Percentiles rank a stretch among this genome's conserved stretches.
phyloP scores from a whole-genome alignment of 306 rosid genomes.

The Cajanus cajan region DNA sequence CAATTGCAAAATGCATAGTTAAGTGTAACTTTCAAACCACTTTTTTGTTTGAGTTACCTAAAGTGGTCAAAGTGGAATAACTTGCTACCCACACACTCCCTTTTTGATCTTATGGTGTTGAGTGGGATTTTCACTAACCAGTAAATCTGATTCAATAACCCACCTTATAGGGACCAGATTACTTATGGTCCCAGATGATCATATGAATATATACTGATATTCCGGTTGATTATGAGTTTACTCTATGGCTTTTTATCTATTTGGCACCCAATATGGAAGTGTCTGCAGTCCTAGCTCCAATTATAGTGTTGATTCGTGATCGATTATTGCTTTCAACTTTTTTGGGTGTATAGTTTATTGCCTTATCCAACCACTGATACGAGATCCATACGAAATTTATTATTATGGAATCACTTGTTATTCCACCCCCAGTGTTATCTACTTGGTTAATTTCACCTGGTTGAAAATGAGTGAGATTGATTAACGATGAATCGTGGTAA shows the following conservation, averaged over 20 bases:
- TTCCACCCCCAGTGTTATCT: neutral
- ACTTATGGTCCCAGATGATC: constrained; percentile 17
- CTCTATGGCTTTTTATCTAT: neutral
- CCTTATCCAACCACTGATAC: neutral
- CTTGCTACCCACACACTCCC: neutral
- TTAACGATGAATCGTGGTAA: neutral
- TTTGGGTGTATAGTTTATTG: neutral
- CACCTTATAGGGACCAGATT: constrained; percentile 29
- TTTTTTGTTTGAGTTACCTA: neutral
- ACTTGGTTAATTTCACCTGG: neutral
- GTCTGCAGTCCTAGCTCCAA: constrained; percentile 9
- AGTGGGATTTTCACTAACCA: neutral
- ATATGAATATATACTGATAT: neutral
- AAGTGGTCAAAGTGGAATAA: constrained; percentile 17
- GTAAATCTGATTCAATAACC: neutral
- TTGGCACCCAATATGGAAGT: constrained; percentile 23
- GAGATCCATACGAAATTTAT: neutral
- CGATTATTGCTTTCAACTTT: neutral
- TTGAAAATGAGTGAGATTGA: neutral
- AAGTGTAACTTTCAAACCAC: constrained; percentile 13
- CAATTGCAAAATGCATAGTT: neutral
- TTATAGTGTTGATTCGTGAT: constrained; percentile 11
- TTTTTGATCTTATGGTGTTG: constrained; percentile 1
- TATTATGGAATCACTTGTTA: neutral
- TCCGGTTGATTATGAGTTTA: neutral